Conservation (phyloP, 805 yeast species). For the Brettanomyces anomalus region DNA sequence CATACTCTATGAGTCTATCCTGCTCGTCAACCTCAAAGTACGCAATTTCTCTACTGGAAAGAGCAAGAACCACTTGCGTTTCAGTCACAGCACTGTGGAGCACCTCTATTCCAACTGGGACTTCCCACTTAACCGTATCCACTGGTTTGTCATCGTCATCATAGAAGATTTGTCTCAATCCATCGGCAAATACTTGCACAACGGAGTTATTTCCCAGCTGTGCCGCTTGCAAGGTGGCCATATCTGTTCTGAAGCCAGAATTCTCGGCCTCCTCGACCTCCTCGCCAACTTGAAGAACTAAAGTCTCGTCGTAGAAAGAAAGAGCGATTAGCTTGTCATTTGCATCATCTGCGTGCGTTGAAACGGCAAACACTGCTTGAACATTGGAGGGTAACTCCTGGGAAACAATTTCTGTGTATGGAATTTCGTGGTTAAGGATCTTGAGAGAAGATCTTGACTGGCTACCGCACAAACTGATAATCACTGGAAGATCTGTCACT, state of each 20-base stretch:
- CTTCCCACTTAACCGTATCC: constrained; percentile 56
- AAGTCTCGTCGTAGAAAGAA: constrained; percentile 56
- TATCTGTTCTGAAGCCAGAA: constrained; percentile 48
- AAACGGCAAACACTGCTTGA: constrained; percentile 55
- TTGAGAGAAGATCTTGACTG: constrained; percentile 39
- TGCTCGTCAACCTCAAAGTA: constrained; percentile 71
- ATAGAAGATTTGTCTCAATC: constrained; percentile 49
- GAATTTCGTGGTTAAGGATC: constrained; percentile 46
- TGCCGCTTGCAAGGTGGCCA: constrained; percentile 58
- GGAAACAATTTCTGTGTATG: constrained; percentile 54
- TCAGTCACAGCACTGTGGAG: constrained; percentile 51
- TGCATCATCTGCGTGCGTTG: constrained; percentile 31
- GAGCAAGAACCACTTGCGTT: constrained; percentile 59
- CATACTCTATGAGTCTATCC: constrained; percentile 64
- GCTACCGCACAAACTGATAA: constrained; percentile 35
- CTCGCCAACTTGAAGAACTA: constrained; percentile 72
- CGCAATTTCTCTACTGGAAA: constrained; percentile 66
- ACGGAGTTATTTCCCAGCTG: constrained; percentile 57
- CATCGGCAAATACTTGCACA: constrained; percentile 65
- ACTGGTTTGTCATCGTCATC: constrained; percentile 20
- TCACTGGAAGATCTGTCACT: constrained; percentile 29
- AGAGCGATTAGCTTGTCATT: constrained; percentile 59
- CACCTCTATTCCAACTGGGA: constrained; percentile 70
- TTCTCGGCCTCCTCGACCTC: constrained; percentile 61
- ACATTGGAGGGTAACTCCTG: constrained; percentile 69